A percentile compares a stretch with the other conserved stretches of the same genome.
Conservation (phyloP, 352 stramenopile species). For the Phytophthora sp. region DNA sequence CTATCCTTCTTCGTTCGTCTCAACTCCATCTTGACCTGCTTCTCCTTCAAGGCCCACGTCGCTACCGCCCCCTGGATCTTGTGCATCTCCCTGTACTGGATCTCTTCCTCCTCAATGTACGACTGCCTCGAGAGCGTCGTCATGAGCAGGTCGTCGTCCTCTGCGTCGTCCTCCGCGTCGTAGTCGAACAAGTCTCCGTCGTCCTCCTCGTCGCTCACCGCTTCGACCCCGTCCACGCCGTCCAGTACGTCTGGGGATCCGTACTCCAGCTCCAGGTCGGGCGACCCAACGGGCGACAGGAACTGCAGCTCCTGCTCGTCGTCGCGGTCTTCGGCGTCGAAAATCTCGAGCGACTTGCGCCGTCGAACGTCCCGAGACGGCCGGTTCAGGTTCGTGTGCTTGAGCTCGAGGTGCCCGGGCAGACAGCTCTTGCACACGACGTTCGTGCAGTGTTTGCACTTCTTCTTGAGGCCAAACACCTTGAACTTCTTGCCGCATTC, state of each 20-base stretch:
- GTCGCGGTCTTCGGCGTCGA: conserved; percentile 16
- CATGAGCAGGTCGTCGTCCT: conserved; percentile 52
- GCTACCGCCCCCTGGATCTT: conserved; percentile 61
- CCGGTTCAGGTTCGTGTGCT: conserved; percentile 44
- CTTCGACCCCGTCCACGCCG: conserved; percentile 45
- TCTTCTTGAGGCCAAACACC: conserved; percentile 72
- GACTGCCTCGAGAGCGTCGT: conserved; percentile 42
- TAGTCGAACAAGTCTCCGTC: conserved; percentile 44
- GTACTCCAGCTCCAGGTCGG: conserved; percentile 30
- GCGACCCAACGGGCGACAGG: conserved; percentile 42
- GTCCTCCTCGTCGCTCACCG: conserved; percentile 53
- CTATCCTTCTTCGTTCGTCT: conserved; percentile 35
- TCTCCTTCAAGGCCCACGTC: conserved; percentile 59
- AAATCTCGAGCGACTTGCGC: conserved; percentile 32
- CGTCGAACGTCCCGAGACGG: conserved; percentile 11
- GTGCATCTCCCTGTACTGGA: conserved; percentile 57
- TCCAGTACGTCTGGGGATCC: conserved; percentile 42
- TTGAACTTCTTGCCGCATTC: conserved; percentile 83
- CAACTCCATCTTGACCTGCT: conserved; percentile 44
- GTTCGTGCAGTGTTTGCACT: conserved; percentile 71
- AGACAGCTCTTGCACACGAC: conserved; percentile 70
- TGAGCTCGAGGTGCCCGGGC: conserved; percentile 49
- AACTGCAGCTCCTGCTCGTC: conserved; percentile 59
- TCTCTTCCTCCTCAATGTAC: conserved; percentile 60
- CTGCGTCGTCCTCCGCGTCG: conserved; percentile 26